These are phyloP conservation scores for Phytophthora pluvialis DNA, from an alignment of 352 stramenopile species.

Conservation along the genomic window DNA sequence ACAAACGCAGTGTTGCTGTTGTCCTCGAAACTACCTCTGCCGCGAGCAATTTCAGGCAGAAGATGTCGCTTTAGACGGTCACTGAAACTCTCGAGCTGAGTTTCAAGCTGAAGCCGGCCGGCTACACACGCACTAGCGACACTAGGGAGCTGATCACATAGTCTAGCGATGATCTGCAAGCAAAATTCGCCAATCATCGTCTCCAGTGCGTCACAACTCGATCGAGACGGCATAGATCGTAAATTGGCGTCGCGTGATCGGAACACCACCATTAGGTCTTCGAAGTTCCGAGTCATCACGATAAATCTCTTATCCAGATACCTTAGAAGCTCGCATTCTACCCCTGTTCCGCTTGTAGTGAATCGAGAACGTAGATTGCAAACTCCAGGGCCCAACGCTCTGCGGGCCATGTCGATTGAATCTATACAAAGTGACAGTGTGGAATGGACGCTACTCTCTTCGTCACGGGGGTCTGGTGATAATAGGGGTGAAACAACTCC, in stretches of 20 bases:
- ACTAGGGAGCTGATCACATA: slow-evolving; percentile 62
- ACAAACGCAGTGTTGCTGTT: slow-evolving; percentile 5
- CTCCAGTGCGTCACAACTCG: slow-evolving; percentile 38
- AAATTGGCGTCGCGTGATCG: neutral
- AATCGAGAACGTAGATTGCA: slow-evolving; percentile 24
- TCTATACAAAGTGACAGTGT: slow-evolving; percentile 47
- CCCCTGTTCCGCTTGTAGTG: slow-evolving; percentile 21
- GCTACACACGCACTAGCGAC: slow-evolving; percentile 30
- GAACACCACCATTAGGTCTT: slow-evolving; percentile 19
- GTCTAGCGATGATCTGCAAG: slow-evolving; percentile 52
- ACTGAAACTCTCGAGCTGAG: slow-evolving; percentile 53
- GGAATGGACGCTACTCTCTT: slow-evolving; percentile 15
- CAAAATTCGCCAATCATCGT: slow-evolving; percentile 61
- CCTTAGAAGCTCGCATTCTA: slow-evolving; percentile 46
- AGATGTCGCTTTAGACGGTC: slow-evolving; percentile 37
- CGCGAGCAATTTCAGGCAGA: slow-evolving; percentile 15
- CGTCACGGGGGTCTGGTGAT: neutral
- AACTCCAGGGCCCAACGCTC: slow-evolving; percentile 45
- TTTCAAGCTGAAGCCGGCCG: slow-evolving; percentile 40
- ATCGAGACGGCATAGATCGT: neutral
- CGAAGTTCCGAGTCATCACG: slow-evolving; percentile 26
- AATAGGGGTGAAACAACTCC: neutral
- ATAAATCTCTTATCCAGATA: slow-evolving; percentile 42
- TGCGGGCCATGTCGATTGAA: slow-evolving; percentile 53
- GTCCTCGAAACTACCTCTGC: neutral